A percentile compares a stretch with the other conserved stretches of the same genome.
These are phyloP conservation scores for Melampsora allii-populina DNA, from an alignment of 1,284 basidiomycete species.

Conservation along the genomic window DNA sequence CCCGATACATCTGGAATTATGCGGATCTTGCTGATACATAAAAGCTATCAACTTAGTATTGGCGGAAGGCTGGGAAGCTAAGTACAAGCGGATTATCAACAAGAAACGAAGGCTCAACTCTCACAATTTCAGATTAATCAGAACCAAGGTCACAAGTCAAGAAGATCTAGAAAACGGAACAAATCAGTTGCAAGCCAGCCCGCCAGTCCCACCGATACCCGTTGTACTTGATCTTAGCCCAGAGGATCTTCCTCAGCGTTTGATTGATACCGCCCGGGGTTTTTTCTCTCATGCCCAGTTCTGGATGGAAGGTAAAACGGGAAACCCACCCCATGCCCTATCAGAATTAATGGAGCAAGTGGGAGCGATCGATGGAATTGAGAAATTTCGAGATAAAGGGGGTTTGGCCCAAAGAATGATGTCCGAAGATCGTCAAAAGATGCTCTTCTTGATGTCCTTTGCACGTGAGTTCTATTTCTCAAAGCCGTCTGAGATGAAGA, in stretches of 20 bases:
- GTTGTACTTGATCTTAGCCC: not conserved
- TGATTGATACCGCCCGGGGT: constrained; percentile 20
- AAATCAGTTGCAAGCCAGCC: not conserved
- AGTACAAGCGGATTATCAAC: constrained; percentile 23
- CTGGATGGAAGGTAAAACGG: constrained; percentile 42
- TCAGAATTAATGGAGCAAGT: constrained; percentile 29
- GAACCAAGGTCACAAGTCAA: not conserved
- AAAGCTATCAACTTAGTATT: constrained; percentile 12
- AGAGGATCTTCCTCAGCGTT: constrained; percentile 5
- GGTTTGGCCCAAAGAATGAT: constrained; percentile 29
- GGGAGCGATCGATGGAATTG: constrained; percentile 18
- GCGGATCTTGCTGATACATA: not conserved
- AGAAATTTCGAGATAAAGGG: constrained; percentile 9
- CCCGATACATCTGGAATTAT: not conserved
- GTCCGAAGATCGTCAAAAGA: constrained; percentile 23
- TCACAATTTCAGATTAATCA: not conserved
- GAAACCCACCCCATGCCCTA: constrained; percentile 13
- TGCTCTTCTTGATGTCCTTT: constrained; percentile 36
- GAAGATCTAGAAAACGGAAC: not conserved
- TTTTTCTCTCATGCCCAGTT: constrained; percentile 36
- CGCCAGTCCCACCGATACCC: not conserved
- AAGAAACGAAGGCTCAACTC: constrained; percentile 5
- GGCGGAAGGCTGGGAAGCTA: constrained; percentile 36
- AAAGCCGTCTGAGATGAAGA: constrained; percentile 4
- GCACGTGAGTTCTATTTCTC: constrained; percentile 12